phyloP scores from a whole-genome alignment of 495 filamentous ascomycete genomes.

The Thozetella sp. region DNA sequence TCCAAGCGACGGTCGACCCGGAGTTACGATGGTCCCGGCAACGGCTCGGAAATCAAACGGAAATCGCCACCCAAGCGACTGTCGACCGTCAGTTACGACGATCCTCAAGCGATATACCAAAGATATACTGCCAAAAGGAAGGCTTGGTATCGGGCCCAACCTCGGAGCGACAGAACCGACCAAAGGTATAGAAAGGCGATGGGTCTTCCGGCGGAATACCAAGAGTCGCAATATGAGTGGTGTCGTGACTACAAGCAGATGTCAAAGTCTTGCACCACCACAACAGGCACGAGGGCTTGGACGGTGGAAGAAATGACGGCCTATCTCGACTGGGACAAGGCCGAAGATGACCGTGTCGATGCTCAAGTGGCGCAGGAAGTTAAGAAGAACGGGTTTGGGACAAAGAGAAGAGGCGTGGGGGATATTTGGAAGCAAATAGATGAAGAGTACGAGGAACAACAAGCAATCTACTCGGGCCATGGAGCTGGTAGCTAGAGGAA shows the following conservation, averaged over 20 bases:
- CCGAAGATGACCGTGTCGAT: not conserved
- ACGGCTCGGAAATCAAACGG: not conserved
- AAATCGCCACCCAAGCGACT: not conserved
- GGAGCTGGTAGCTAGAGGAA: not conserved
- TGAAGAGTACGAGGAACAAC: not conserved
- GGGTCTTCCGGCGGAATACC: not conserved
- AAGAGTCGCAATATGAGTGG: not conserved
- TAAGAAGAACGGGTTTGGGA: not conserved
- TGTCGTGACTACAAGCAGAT: not conserved
- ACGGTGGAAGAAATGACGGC: not conserved
- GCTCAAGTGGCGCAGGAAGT: not conserved
- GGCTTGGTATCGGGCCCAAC: not conserved
- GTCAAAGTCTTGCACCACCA: not conserved
- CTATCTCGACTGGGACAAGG: not conserved
- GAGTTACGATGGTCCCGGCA: not conserved
- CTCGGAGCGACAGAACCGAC: not conserved
- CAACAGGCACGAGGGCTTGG: not conserved
- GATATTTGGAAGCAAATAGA: not conserved
- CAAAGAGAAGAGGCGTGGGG: not conserved
- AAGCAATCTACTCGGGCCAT: not conserved
- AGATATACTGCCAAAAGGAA: not conserved
- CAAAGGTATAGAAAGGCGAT: not conserved
- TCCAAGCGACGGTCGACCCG: not conserved
- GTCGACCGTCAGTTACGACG: not conserved
- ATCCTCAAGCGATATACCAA: not conserved